Evolutionary conservation across 2,329 filamentous ascomycete genomes (phyloP).

Genomic region (Colletotrichum nymphaeae): DNA sequence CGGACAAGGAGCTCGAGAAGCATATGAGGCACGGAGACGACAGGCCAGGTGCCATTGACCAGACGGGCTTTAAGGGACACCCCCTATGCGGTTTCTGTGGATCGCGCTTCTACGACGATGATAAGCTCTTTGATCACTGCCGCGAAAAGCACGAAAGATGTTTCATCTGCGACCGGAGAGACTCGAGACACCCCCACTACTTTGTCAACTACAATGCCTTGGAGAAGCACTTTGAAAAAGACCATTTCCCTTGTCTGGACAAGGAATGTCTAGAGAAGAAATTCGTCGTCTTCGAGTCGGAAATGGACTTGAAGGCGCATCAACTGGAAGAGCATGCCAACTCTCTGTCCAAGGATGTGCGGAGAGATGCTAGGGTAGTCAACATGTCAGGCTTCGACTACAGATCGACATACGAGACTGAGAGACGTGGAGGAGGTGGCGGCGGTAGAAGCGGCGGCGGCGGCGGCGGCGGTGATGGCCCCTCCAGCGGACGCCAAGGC

Average conservation of each 20-base stretch:
- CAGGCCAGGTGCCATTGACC: conserved; percentile 86
- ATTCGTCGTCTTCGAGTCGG: conserved; percentile 94
- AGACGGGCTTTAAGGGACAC: conserved; percentile 96
- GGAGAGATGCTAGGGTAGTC: conserved; percentile 85
- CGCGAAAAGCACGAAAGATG: conserved; percentile 94
- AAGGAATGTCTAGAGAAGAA: conserved; percentile 95
- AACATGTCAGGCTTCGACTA: conserved; percentile 90
- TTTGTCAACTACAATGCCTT: conserved; percentile 89
- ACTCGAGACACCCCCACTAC: conserved; percentile 83
- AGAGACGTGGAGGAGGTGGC: conserved; percentile 62
- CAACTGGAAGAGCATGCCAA: conserved; percentile 86
- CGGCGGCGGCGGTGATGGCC: conserved; percentile 52
- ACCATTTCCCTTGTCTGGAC: conserved; percentile 88
- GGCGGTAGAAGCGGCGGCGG: conserved; percentile 54
- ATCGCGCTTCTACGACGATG: conserved; percentile 92
- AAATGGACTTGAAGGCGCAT: conserved; percentile 95
- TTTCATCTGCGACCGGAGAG: conserved; percentile 86
- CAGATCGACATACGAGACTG: conserved; percentile 76
- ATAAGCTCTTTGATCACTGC: conserved; percentile 94
- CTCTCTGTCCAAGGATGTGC: conserved; percentile 82
- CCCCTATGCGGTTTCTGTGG: conserved; percentile 94
- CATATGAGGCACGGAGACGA: conserved; percentile 95
- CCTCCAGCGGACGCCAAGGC: conserved; percentile 46
- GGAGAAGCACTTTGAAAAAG: conserved; percentile 86
- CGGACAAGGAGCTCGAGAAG: conserved; percentile 80